Percentiles rank a stretch among this genome's conserved stretches.
Evolutionary conservation across 2,329 filamentous ascomycete species (phyloP).

Genomic region (Aspergillus texensis): DNA sequence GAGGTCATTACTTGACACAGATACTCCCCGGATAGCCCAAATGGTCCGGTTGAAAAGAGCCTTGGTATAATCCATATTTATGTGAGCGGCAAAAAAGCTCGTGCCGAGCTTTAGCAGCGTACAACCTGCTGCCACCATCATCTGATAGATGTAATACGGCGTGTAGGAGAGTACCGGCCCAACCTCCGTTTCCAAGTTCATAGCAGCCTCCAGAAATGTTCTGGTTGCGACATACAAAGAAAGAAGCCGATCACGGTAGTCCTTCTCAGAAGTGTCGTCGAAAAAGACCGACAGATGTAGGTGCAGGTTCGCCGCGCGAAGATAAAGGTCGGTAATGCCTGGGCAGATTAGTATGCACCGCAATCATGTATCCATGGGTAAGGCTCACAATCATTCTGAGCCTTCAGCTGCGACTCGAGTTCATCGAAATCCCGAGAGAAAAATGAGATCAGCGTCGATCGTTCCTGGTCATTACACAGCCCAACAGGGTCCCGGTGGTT

Average conservation of each 20-base stretch:
- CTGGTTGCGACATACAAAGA: conserved; percentile 50
- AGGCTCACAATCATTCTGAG: conserved; percentile 44
- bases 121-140: conserved; percentile 67
- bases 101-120: conserved; percentile 67
- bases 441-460: conserved; percentile 48
- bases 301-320: conserved; percentile 51
- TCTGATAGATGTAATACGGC: conserved; percentile 67
- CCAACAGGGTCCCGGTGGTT: conserved; percentile 59
- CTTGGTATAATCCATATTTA: conserved; percentile 59
- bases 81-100: conserved; percentile 62
- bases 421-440: conserved; percentile 52
- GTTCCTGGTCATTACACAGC: conserved; percentile 47
- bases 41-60: conserved; percentile 62
- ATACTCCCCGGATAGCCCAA: conserved; percentile 61
- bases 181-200: conserved; percentile 47
- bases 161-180: conserved; percentile 56
- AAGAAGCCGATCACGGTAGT: conserved; percentile 50
- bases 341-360: conserved; percentile 5
- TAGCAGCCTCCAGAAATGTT: conserved; percentile 50
- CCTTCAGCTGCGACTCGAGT: conserved; percentile 54
- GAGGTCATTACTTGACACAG: conserved; percentile 65
- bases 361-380: background rate
- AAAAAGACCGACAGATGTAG: conserved; percentile 54
- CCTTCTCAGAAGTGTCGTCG: conserved; percentile 49
- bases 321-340: conserved; percentile 52